Base-by-base conservation (phyloP, 139 green algal species). In the Asterochloris erici region DNA sequence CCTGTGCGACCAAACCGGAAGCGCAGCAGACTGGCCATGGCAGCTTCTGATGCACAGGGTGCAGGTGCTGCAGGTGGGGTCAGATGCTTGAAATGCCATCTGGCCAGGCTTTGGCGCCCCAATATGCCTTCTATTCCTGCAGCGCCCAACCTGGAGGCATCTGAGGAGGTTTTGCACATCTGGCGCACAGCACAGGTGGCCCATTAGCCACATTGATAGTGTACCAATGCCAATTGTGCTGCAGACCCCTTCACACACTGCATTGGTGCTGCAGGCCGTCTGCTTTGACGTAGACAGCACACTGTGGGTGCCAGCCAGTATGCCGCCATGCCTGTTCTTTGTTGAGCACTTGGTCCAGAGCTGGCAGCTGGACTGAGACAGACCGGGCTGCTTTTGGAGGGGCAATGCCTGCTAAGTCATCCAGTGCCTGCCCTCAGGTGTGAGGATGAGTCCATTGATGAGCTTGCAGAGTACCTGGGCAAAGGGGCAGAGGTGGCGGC, bases 281-380 rank as follows among this genome's bases (percentile, higher is more conserved):
- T 97, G 92, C 81, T 98, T 99, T 83, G 97, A 99, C 82, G 97
- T 99, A 0, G 97, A 99, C 88, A 96, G 89, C 89, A 99, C 97
- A 0, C 95, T 99, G 91, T 98, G 83, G 92, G 92, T 73, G n/a
- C 2, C 11, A 79, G 47, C 12, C 28, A 26, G 38, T 9, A 23
- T 79, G 21, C 24, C 14, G 23, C 24, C 26, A 26, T 62, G 19
- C 38, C 2, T 54, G 38, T 6, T 54, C 38, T 54, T 54, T 54
- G 6, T 54, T 6, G 38, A 54, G 38, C 38, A 54, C 38, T 54
- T 54, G 38, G 2, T 54, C 38, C 38, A 10, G 38, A 54, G 38
- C 38, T 54, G 38, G 38, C 38, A 54, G 38, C 38, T 54, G 38
- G 38, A 54, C 38, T 54, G 38, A 54, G 38, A 6, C 38, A 10